A percentile compares a stretch with the other conserved stretches of the same genome.
phyloP scores from a whole-genome alignment of 1,139 yeast genomes.

The Pichia sp. region DNA sequence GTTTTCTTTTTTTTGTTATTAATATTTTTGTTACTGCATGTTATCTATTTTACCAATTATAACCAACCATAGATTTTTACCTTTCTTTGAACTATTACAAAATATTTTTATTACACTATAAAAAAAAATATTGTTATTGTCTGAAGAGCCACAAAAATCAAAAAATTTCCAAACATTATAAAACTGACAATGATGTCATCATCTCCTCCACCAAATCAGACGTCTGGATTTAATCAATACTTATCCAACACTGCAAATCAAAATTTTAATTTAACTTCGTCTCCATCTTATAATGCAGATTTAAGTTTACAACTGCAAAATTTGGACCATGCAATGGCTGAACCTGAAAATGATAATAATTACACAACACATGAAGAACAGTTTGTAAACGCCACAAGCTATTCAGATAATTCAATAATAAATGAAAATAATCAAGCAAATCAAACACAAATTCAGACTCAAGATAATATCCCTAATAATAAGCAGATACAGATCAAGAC shows the following conservation, averaged over 20 bases:
- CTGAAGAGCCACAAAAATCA: too few relatives aligned
- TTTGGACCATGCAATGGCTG: slow-evolving; percentile 12
- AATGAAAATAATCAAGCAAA: slow-evolving; percentile 3
- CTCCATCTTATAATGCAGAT: slow-evolving; percentile 20
- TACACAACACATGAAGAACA: slow-evolving; percentile 2
- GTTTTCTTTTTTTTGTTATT: too few relatives aligned
- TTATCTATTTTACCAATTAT: too few relatives aligned
- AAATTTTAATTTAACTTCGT: slow-evolving; percentile 19
- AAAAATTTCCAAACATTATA: background rate
- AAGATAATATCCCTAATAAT: too few relatives aligned
- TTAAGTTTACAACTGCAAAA: slow-evolving; percentile 19
- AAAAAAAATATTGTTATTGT: too few relatives aligned
- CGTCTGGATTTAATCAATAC: slow-evolving; percentile 14
- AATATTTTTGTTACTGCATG: too few relatives aligned
- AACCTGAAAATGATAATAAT: slow-evolving; percentile 2
- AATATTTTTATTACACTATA: too few relatives aligned
- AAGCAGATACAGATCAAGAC: too few relatives aligned
- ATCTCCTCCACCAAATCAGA: slow-evolving; percentile 26
- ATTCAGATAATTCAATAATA: slow-evolving; percentile 9
- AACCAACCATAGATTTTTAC: too few relatives aligned
- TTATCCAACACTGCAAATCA: slow-evolving; percentile 8
- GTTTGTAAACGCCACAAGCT: background rate
- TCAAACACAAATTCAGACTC: too few relatives aligned
- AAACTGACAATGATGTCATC: slow-evolving; percentile 27
- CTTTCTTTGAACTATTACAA: too few relatives aligned